phyloP scores from a whole-genome alignment of 345 rosid genomes.

The Ceriops decandra region DNA sequence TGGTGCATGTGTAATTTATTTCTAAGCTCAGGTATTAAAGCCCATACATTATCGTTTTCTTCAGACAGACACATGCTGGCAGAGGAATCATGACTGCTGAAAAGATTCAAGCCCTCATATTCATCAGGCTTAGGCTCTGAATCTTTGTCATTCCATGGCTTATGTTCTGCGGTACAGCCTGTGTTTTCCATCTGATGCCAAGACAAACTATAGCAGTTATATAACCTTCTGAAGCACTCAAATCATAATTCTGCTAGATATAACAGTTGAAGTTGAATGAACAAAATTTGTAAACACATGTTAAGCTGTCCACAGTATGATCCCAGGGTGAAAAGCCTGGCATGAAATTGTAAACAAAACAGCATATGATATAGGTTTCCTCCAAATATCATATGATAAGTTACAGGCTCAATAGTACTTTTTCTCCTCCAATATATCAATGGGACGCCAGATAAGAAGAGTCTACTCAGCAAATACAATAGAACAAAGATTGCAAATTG shows the following conservation, averaged over 20 bases:
- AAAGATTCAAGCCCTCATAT: conserved; percentile 28
- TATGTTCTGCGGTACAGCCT: conserved; percentile 43
- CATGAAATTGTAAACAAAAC: not conserved
- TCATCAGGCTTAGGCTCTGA: conserved; percentile 24
- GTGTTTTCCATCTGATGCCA: conserved; percentile 38
- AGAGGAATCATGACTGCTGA: conserved; percentile 22
- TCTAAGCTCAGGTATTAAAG: conserved; percentile 67
- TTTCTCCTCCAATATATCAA: not conserved
- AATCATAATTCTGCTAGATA: conserved; percentile 11
- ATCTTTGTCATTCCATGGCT: conserved; percentile 30
- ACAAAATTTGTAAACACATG: not conserved
- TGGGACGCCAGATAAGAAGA: no score
- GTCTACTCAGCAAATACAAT: no score
- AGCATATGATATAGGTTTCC: not conserved
- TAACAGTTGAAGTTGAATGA: not conserved
- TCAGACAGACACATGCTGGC: conserved; percentile 31
- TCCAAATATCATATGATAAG: not conserved
- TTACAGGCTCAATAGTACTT: not conserved
- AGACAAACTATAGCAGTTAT: not conserved
- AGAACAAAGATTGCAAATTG: no score
- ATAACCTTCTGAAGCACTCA: not conserved
- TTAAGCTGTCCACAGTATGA: not conserved
- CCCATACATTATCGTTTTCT: conserved; percentile 73
- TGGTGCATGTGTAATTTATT: conserved; percentile 70
- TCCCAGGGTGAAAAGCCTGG: not conserved